These are phyloP conservation scores for Gypsophila paniculata DNA, from an alignment of 179 eudicot species.

Conservation along the genomic window DNA sequence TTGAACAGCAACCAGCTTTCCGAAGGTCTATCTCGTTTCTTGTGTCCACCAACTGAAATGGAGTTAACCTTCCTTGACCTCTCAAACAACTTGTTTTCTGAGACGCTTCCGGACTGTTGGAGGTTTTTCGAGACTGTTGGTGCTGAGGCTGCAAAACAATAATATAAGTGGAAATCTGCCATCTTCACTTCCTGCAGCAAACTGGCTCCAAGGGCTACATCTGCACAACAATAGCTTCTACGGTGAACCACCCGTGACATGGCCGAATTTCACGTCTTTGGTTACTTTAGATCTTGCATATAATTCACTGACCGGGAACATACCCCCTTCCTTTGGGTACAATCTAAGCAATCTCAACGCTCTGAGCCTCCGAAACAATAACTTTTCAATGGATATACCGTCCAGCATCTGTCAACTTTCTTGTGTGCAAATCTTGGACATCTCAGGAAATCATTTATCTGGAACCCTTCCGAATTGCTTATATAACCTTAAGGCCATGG, in stretches of 20 bases:
- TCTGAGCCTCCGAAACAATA: slow-evolving; percentile 30
- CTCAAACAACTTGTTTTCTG: slow-evolving; percentile 33
- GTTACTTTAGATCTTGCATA: slow-evolving; percentile 28
- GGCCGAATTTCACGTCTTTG: slow-evolving; percentile 25
- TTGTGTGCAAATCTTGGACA: slow-evolving; percentile 25
- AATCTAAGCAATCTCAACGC: slow-evolving; percentile 13
- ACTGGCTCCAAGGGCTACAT: slow-evolving; percentile 18
- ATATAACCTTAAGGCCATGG: slow-evolving; percentile 19
- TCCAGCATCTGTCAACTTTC: slow-evolving; percentile 22
- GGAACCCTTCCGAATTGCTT: slow-evolving; percentile 30
- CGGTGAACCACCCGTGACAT: slow-evolving; percentile 29
- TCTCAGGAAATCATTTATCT: slow-evolving; percentile 24
- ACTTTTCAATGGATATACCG: slow-evolving; percentile 28
- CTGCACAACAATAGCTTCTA: slow-evolving; percentile 32
- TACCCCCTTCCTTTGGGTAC: slow-evolving; percentile 32
- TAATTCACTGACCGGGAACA: slow-evolving; percentile 30
- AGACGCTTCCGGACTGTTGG: slow-evolving; percentile 28
- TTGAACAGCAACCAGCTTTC: slow-evolving; percentile 32
- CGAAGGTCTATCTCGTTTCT: slow-evolving; percentile 13
- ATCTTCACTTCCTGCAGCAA: slow-evolving; percentile 9
- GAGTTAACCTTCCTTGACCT: slow-evolving; percentile 30
- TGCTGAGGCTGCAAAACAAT: slow-evolving; percentile 22
- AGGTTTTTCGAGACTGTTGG: slow-evolving; percentile 4
- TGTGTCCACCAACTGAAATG: slow-evolving; percentile 18
- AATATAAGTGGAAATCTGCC: slow-evolving; percentile 34